Percentiles rank a stretch among this genome's conserved stretches.
phyloP scores from a whole-genome alignment of 768 basidiomycete species.

The Kwoniella shandongensis region DNA sequence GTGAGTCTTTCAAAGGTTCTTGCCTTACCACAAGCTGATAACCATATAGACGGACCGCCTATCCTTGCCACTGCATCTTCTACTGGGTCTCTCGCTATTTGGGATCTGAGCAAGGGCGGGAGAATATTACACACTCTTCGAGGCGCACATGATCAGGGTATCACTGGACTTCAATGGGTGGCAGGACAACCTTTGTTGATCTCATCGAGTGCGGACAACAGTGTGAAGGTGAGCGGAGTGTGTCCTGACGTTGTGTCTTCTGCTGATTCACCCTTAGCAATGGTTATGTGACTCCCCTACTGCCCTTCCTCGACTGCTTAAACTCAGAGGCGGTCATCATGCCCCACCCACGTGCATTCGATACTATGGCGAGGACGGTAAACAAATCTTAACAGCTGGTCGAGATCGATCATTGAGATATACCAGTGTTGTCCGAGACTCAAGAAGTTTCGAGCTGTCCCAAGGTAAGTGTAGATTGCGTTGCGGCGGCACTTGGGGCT shows the following conservation, averaged over 20 bases:
- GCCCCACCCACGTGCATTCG: slow-evolving; percentile 86
- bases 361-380: slow-evolving; percentile 97
- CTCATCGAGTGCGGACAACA: slow-evolving; percentile 89
- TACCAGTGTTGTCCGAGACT: slow-evolving; percentile 91
- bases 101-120: slow-evolving; percentile 84
- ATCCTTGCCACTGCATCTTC: slow-evolving; percentile 85
- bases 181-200: slow-evolving; percentile 87
- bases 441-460: slow-evolving; percentile 87
- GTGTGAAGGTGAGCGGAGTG: slow-evolving; percentile 70
- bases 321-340: slow-evolving; percentile 89
- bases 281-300: slow-evolving; percentile 95
- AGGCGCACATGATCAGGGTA: slow-evolving; percentile 82
- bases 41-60: slow-evolving; percentile 71
- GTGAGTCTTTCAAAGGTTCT: slow-evolving; percentile 59
- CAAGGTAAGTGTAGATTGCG: slow-evolving; percentile 63
- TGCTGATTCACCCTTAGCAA: slow-evolving; percentile 63
- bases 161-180: slow-evolving; percentile 84
- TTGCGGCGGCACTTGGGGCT: background rate
- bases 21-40: background rate
- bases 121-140: slow-evolving; percentile 78
- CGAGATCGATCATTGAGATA: slow-evolving; percentile 83
- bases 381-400: slow-evolving; percentile 78
- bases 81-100: slow-evolving; percentile 82
- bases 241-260: background rate
- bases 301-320: slow-evolving; percentile 78